Percentiles rank a stretch among this genome's conserved stretches.
These are phyloP conservation scores for Dioscorea alata DNA, from an alignment of 106 monocot genomes.

Conservation along the genomic window DNA sequence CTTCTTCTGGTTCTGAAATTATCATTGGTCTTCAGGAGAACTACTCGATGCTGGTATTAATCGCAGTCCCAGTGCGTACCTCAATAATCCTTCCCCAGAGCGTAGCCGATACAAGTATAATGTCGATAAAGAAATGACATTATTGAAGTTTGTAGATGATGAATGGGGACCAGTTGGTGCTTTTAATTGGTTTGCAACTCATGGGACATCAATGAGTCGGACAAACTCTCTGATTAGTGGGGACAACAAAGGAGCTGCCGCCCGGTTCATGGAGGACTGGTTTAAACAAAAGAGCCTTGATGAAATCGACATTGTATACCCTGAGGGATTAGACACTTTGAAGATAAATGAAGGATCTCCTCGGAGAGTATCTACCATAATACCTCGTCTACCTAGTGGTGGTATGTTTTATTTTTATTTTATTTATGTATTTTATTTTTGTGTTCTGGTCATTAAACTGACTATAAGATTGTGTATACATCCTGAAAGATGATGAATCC, in stretches of 20 bases:
- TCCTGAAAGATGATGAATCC: neutral
- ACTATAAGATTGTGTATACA: neutral
- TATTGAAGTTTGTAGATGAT: conserved; percentile 22
- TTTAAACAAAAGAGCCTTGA: conserved; percentile 4
- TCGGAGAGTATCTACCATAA: conserved; percentile 8
- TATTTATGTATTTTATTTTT: neutral
- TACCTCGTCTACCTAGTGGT: neutral
- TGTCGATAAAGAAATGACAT: conserved; percentile 28
- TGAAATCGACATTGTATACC: neutral
- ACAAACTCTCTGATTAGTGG: conserved; percentile 23
- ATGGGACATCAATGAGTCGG: conserved; percentile 31
- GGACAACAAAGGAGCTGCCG: conserved; percentile 35
- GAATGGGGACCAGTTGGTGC: conserved; percentile 7
- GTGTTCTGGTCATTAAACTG: neutral
- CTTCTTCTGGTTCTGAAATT: neutral
- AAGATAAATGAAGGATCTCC: neutral
- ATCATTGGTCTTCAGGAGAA: conserved; percentile 13
- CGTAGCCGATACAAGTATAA: conserved; percentile 11
- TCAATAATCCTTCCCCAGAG: conserved; percentile 18
- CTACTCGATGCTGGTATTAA: conserved; percentile 19
- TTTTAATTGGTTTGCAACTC: conserved; percentile 39
- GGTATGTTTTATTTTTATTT: neutral
- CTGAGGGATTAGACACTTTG: neutral
- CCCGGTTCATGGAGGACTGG: conserved; percentile 26
- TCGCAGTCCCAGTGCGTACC: conserved; percentile 30